Evolutionary conservation across 169 alveolate species (phyloP).

Genomic region (Eimeria acervulina): DNA sequence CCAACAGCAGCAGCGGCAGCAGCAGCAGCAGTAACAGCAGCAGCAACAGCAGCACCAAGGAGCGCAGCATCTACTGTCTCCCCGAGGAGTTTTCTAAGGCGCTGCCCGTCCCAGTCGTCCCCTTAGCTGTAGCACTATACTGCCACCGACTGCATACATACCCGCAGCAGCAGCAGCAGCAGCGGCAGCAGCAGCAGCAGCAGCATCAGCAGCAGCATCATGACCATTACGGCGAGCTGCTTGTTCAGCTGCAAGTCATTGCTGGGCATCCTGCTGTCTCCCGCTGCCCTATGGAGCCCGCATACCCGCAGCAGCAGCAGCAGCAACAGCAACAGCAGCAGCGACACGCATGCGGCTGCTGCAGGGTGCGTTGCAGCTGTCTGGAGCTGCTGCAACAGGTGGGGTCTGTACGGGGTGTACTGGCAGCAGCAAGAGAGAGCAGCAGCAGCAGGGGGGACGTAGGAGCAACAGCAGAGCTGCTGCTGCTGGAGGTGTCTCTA

Average conservation of each 20-base stretch:
- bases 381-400: conserved; percentile 72
- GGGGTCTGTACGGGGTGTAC: conserved; percentile 6
- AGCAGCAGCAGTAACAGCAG: conserved; percentile 42
- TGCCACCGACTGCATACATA: conserved; percentile 44
- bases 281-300: conserved; percentile 26
- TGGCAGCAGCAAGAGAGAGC: conserved; percentile 66
- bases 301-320: conserved; percentile 39
- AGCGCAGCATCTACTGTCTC: conserved; percentile 35
- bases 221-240: conserved; percentile 31
- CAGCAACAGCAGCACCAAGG: conserved; percentile 49
- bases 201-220: conserved; percentile 11
- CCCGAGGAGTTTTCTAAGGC: conserved; percentile 59
- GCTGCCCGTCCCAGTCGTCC: conserved; percentile 46
- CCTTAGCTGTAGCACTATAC: conserved; percentile 48
- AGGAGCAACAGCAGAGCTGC: conserved; percentile 39
- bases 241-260: conserved; percentile 27
- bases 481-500: conserved; percentile 55
- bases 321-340: conserved; percentile 30
- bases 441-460: conserved; percentile 41
- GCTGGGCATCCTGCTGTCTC: conserved; percentile 37
- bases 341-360: conserved; percentile 55
- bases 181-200: conserved; percentile 31
- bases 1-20: conserved; percentile 24
- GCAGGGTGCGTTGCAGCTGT: conserved; percentile 63
- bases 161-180: conserved; percentile 56